Conservation (phyloP, 2,329 filamentous ascomycete species). For the Aspergillus pseudotamarii region DNA sequence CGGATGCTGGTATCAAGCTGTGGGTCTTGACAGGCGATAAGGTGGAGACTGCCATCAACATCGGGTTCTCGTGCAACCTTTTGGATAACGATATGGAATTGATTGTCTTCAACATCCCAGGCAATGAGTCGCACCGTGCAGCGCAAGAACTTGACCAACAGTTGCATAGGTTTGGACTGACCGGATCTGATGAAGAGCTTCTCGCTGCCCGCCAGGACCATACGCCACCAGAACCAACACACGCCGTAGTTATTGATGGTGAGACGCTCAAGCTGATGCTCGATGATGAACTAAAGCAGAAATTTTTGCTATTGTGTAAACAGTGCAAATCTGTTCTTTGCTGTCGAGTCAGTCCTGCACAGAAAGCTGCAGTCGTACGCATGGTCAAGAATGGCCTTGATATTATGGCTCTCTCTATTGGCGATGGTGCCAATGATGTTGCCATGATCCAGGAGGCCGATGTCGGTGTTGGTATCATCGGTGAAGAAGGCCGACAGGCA, state of each 20-base stretch:
- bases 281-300: conserved; percentile 79
- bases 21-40: conserved; percentile 99
- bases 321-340: conserved; percentile 96
- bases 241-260: conserved; percentile 92
- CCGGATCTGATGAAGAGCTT: conserved; percentile 81
- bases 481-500: conserved; percentile 87
- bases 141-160: conserved; percentile 74
- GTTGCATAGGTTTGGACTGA: conserved; percentile 73
- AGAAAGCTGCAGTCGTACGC: conserved; percentile 94
- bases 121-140: conserved; percentile 67
- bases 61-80: conserved; percentile 97
- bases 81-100: conserved; percentile 98
- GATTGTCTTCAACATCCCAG: conserved; percentile 82
- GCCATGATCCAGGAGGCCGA: conserved; percentile 98
- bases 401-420: conserved; percentile 92
- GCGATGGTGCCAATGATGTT: conserved; percentile 93
- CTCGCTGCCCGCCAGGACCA: conserved; percentile 78
- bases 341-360: conserved; percentile 93
- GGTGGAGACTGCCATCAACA: conserved; percentile 99
- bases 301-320: conserved; percentile 93
- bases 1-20: conserved; percentile 92
- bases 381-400: conserved; percentile 95
- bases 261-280: conserved; percentile 89
- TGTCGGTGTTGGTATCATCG: conserved; percentile 93
- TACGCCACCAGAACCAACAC: conserved; percentile 80